phyloP scores from a whole-genome alignment of 257 asterid species.

The Avicennia marina region DNA sequence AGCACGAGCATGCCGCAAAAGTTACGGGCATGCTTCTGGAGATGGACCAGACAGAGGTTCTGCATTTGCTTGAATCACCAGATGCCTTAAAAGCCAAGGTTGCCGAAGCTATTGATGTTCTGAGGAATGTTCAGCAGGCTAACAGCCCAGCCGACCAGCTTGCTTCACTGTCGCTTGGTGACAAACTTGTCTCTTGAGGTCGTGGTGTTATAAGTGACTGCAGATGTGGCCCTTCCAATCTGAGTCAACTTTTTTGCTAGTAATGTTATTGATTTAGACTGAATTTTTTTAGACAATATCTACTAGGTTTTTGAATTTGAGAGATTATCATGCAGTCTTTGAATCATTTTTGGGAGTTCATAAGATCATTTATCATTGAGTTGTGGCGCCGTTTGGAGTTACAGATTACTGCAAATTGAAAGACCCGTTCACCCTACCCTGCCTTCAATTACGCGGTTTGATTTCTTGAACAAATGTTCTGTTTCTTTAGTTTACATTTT shows the following conservation, averaged over 20 bases:
- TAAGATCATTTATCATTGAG: no score
- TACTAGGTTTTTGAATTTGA: neutral
- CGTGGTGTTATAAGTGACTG: neutral
- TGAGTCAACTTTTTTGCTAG: neutral
- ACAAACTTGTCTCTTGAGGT: neutral
- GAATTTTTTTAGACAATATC: neutral
- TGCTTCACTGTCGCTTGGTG: conserved; percentile 22
- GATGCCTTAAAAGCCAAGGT: conserved; percentile 60
- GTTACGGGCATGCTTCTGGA: conserved; percentile 75
- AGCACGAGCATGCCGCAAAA: conserved; percentile 56
- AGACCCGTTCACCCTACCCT: no score
- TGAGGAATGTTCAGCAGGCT: conserved; percentile 40
- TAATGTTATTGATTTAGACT: no score
- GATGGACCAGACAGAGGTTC: conserved; percentile 66
- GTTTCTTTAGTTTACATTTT: no score
- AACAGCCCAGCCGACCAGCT: conserved; percentile 31
- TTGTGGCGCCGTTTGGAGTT: no score
- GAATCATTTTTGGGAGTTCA: no score
- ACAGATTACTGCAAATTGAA: no score
- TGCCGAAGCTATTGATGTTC: conserved; percentile 57
- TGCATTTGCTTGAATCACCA: conserved; percentile 71
- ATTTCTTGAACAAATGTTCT: no score
- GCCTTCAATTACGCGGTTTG: no score
- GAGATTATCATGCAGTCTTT: neutral
- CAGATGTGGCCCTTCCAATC: neutral